phyloP scores from a whole-genome alignment of 2,329 filamentous ascomycete genomes.

The Neoarthrinium moseri region DNA sequence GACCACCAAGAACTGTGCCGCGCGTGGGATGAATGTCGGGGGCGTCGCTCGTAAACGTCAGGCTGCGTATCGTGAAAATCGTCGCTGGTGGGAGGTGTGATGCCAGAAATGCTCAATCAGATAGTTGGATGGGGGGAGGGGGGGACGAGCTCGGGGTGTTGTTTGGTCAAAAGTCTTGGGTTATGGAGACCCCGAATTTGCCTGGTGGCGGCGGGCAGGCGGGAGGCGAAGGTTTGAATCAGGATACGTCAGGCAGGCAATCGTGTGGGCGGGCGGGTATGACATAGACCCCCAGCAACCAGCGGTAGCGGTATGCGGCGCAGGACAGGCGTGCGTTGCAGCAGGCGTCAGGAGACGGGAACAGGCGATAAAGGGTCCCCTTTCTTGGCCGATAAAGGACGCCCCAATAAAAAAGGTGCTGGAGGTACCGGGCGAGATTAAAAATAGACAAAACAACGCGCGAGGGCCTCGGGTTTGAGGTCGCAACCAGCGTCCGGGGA shows the following conservation, averaged over 20 bases:
- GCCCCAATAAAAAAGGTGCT: background rate
- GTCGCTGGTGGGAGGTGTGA: background rate
- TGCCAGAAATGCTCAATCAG: conserved; percentile 4
- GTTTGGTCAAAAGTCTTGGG: conserved; percentile 3
- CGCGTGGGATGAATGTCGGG: background rate
- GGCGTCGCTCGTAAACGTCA: background rate
- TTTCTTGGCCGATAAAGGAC: background rate
- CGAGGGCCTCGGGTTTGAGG: background rate
- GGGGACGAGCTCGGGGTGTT: conserved; percentile 7
- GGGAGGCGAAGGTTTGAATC: conserved; percentile 9
- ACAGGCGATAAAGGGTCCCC: background rate
- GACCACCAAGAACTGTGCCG: conserved; percentile 11
- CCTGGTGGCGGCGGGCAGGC: conserved; percentile 10
- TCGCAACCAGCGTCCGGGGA: background rate
- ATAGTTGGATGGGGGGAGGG: conserved; percentile 5
- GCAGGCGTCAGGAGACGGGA: background rate
- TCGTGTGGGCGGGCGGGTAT: conserved; percentile 6
- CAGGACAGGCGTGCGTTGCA: background rate
- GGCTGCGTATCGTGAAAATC: background rate
- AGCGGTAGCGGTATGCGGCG: background rate
- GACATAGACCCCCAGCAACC: conserved; percentile 3
- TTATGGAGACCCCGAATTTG: conserved; percentile 8
- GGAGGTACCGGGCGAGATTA: background rate
- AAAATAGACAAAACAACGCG: conserved; percentile 4
- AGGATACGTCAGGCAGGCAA: conserved; percentile 13